Evolutionary conservation across 495 filamentous ascomycete species (phyloP).

Genomic region (Gamarada debralockiae): DNA sequence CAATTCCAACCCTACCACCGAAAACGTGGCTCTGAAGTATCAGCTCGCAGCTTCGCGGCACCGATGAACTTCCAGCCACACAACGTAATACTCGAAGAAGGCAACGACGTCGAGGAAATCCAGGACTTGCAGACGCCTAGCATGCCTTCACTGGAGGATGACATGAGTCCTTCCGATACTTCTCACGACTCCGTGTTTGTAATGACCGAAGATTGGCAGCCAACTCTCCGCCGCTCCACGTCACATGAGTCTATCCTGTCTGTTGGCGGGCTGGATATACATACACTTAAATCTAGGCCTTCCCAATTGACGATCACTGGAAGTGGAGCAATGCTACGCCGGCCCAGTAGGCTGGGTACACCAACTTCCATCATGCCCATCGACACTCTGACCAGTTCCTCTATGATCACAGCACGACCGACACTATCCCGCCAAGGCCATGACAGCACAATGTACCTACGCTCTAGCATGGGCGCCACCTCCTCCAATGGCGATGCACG

Average conservation of each 20-base stretch:
- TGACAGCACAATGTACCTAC: constrained; percentile 24
- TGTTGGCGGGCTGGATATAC: constrained; percentile 50
- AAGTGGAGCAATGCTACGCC: constrained; percentile 38
- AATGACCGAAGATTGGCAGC: constrained; percentile 19
- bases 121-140: constrained; percentile 22
- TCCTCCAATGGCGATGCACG: constrained; percentile 21
- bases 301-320: constrained; percentile 47
- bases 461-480: constrained; percentile 15
- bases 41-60: constrained; percentile 42
- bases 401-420: constrained; percentile 34
- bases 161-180: constrained; percentile 7
- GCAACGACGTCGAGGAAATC: constrained; percentile 24
- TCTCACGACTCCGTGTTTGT: constrained; percentile 13
- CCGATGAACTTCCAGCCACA: constrained; percentile 22
- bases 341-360: constrained; percentile 33
- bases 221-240: constrained; percentile 33
- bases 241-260: constrained; percentile 55
- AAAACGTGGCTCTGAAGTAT: constrained; percentile 51
- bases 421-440: constrained; percentile 20
- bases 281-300: constrained; percentile 47
- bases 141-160: constrained; percentile 9
- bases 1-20: constrained; percentile 42
- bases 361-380: constrained; percentile 21
- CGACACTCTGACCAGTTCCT: constrained; percentile 35
- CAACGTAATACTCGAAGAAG: constrained; percentile 24